Base-by-base conservation (phyloP, 176 grass and related monocot species). In the Carex scoparia region DNA sequence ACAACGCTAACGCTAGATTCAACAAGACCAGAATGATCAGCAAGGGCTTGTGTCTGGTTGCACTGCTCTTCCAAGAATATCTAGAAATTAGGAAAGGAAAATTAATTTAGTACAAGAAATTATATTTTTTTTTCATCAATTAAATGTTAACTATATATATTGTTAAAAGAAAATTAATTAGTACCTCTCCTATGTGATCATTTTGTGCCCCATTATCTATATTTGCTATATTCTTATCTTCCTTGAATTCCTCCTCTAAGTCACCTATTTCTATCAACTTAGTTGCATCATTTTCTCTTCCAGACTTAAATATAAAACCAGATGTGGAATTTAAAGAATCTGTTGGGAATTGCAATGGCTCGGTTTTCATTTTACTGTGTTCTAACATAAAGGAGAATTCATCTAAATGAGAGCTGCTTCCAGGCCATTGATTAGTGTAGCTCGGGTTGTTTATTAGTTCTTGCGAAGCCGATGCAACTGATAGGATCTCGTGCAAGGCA, bases 401-500 rank as follows among this genome's bases (percentile, higher is more conserved):
- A 51, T 83, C 81, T 35, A 68, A 77, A 78, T 92, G 92, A 32
- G 88, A 84, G 51, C 86, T 85, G 73, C 85, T 85, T 48, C 79
- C 85, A n/a, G 65, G 65, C 95, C 95, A 97, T 65, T 87, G 89
- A 67, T 95, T 85, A 75, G 79, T 80, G 65, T 89, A 92, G 90
- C 61, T 64, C 4, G 90, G 88, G 78, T 88, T 89, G 10, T 94
- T 81, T 54, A 99, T 91, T 18, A 92, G 86, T 78, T 95, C 93
- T 63, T 95, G 91, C 0, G 96, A 95, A 28, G 93, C 90, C 0
- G 96, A 89, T 0, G 93, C 96, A 0, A 92, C 93, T 0, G 91
- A 95, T 42, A 95, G 89, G 88, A 96, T 95, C 88, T 95, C 88
- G 61, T 97, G 94, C 78, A 97, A 87, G 1, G 92, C 84, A 85